Conservation (phyloP, 148 eudicot genomes). For the Camellia japonica region DNA sequence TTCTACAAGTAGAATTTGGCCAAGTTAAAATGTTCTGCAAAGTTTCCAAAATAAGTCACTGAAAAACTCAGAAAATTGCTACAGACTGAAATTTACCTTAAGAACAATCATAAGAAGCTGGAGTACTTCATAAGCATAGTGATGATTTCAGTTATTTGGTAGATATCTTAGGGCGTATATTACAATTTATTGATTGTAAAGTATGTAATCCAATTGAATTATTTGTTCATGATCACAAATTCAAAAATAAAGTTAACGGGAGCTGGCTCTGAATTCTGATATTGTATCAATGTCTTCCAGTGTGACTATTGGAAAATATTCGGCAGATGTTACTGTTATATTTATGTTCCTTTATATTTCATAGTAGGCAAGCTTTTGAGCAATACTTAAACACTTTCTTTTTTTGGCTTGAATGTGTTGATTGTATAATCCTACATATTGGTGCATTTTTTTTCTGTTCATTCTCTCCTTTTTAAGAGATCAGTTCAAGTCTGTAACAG, state of each 20-base stretch:
- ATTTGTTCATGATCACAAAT: background rate
- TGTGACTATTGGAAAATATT: background rate
- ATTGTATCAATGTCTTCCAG: background rate
- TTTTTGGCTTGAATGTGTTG: background rate
- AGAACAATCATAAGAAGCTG: too few relatives aligned
- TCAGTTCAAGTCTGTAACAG: background rate
- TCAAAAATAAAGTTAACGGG: background rate
- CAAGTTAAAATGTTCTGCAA: background rate
- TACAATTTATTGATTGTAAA: too few relatives aligned
- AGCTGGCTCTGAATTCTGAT: background rate
- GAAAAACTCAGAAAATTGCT: too few relatives aligned
- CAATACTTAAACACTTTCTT: background rate
- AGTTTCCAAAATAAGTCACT: background rate
- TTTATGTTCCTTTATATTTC: background rate
- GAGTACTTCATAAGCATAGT: too few relatives aligned
- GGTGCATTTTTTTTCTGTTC: background rate
- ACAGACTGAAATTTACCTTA: too few relatives aligned
- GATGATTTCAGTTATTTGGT: background rate
- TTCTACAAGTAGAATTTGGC: too few relatives aligned
- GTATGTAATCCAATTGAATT: background rate
- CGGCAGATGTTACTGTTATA: background rate
- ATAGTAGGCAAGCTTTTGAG: background rate
- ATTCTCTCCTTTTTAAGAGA: conserved; percentile 5
- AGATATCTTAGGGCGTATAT: too few relatives aligned
- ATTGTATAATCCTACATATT: background rate